phyloP scores from a whole-genome alignment of 2,329 filamentous ascomycete genomes.

The Hirsutella thompsonii region DNA sequence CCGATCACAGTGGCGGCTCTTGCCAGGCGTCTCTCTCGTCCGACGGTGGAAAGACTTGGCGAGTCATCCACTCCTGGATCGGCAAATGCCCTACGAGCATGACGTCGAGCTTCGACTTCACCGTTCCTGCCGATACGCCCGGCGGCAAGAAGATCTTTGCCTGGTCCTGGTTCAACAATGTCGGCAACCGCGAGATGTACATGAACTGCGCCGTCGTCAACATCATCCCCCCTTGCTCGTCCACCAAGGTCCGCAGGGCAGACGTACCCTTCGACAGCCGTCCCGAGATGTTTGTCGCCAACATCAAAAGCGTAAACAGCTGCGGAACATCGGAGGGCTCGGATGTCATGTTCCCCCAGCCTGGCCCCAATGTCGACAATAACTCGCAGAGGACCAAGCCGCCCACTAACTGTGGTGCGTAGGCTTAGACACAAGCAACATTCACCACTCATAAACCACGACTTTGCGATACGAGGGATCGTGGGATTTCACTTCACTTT shows the following conservation, averaged over 20 bases:
- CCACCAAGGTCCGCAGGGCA: conserved; percentile 8
- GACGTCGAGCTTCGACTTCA: conserved; percentile 47
- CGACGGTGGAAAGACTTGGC: conserved; percentile 57
- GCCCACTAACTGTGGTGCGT: too few species aligned
- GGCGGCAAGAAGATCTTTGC: conserved; percentile 50
- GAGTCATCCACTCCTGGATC: conserved; percentile 48
- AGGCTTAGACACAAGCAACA: too few species aligned
- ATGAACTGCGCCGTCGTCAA: conserved; percentile 70
- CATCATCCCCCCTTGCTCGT: conserved; percentile 26
- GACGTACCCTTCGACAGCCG: conserved; percentile 34
- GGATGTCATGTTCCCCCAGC: conserved; percentile 52
- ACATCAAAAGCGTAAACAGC: conserved; percentile 44
- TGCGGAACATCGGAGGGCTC: conserved; percentile 45
- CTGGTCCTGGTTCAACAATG: conserved; percentile 68
- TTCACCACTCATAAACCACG: too few species aligned
- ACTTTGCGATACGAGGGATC: too few species aligned
- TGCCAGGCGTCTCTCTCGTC: conserved; percentile 67
- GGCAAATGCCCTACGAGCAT: conserved; percentile 35
- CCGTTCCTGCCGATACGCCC: conserved; percentile 50
- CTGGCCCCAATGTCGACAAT: conserved; percentile 41
- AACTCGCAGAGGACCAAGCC: conserved; percentile 9
- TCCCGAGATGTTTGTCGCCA: conserved; percentile 60
- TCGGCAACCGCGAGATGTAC: conserved; percentile 75
- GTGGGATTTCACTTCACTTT: too few species aligned
- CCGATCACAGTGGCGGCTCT: conserved; percentile 55